Conservation (phyloP, 371 early-diverging fungal genomes). For the Rhizopus stolonifer region DNA sequence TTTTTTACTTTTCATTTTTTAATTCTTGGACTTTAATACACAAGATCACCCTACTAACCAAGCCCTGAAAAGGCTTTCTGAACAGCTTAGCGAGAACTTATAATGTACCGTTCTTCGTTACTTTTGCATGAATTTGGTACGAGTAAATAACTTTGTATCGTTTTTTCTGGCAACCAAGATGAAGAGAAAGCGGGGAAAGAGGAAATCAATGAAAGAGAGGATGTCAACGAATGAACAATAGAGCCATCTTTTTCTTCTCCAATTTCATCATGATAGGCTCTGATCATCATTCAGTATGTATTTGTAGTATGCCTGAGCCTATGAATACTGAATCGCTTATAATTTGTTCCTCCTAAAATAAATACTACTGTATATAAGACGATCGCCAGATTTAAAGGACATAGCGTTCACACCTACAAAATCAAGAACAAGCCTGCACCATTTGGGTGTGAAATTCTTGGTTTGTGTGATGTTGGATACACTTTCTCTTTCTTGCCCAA, state of each 20-base stretch:
- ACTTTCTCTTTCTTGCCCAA: constrained; percentile 1
- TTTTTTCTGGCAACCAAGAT: neutral
- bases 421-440: constrained; percentile 1
- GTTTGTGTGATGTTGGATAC: constrained; percentile 1
- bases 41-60: constrained; percentile 1
- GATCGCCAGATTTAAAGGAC: constrained; percentile 1
- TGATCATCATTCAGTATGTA: neutral
- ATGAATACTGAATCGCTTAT: constrained; percentile 1
- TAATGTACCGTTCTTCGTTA: neutral
- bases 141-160: neutral
- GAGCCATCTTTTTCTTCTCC: neutral
- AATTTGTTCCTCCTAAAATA: constrained; percentile 1
- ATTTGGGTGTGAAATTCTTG: neutral
- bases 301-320: neutral
- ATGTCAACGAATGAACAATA: neutral
- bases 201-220: neutral
- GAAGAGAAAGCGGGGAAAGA: neutral
- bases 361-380: constrained; percentile 1
- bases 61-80: neutral
- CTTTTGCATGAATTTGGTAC: neutral
- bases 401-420: constrained; percentile 1
- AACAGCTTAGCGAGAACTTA: neutral
- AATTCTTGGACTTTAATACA: constrained; percentile 1
- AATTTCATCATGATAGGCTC: neutral
- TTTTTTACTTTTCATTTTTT: constrained; percentile 1